Percentiles rank a stretch among this genome's conserved stretches.
Conservation (phyloP, 768 basidiomycete genomes). For the Leccinum longicurvipes region DNA sequence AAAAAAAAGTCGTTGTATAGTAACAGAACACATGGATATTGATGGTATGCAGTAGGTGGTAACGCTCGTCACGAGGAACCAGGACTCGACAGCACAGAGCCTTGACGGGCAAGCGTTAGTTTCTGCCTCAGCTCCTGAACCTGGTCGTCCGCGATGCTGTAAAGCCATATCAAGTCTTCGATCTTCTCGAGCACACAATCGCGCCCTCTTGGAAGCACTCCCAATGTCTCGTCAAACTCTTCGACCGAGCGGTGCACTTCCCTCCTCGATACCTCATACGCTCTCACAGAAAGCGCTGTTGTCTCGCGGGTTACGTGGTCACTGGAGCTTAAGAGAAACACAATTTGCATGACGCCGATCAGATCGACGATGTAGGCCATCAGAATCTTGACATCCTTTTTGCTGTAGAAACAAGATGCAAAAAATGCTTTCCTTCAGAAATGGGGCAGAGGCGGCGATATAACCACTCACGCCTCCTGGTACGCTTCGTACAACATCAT, state of each 20-base stretch:
- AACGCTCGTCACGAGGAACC: not conserved
- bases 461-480: no score
- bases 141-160: not conserved
- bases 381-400: no score
- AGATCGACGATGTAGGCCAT: no score
- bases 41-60: constrained; percentile 13
- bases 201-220: not conserved
- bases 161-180: not conserved
- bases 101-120: not conserved
- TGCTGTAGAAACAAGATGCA: not conserved
- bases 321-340: no score
- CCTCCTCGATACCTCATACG: no score
- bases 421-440: not conserved
- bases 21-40: not conserved
- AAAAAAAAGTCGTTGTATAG: not conserved
- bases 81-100: not conserved
- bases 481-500: not conserved
- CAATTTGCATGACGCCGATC: no score
- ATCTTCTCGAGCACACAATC: not conserved
- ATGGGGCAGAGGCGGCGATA: no score
- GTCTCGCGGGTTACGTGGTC: no score
- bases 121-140: not conserved
- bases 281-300: no score
- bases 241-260: no score
- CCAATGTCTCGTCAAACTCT: no score